A percentile compares a stretch with the other conserved stretches of the same genome.
phyloP scores from a whole-genome alignment of 805 yeast genomes.

The Saturnispora kantuleensis region DNA sequence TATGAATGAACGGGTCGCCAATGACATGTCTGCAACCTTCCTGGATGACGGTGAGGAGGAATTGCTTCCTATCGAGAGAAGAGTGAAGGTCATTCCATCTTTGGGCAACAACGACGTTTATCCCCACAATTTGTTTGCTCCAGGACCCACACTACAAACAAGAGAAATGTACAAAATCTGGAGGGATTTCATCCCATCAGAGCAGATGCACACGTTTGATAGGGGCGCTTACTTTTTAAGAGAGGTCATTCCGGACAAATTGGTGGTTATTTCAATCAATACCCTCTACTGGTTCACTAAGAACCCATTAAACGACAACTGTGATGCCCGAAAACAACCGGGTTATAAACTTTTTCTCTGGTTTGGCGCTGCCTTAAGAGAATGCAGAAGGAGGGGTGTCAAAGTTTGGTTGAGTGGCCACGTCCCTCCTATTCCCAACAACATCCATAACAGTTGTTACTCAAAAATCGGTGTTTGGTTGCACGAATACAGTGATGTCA shows the following conservation, averaged over 20 bases:
- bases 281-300: conserved; percentile 66
- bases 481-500: conserved; percentile 74
- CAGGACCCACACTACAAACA: conserved; percentile 85
- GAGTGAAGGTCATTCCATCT: conserved; percentile 49
- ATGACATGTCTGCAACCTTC: conserved; percentile 42
- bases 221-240: conserved; percentile 65
- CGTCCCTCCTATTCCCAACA: conserved; percentile 79
- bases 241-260: conserved; percentile 70
- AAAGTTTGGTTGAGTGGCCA: conserved; percentile 86
- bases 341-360: conserved; percentile 70
- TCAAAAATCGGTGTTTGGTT: conserved; percentile 73
- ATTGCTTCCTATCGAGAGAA: conserved; percentile 20
- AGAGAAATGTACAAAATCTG: conserved; percentile 67
- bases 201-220: conserved; percentile 65
- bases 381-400: conserved; percentile 61
- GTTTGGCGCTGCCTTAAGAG: conserved; percentile 67
- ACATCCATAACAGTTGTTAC: conserved; percentile 62
- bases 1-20: conserved; percentile 51
- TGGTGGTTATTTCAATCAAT: conserved; percentile 73
- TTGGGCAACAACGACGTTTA: conserved; percentile 83
- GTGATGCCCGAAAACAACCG: conserved; percentile 64
- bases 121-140: conserved; percentile 77
- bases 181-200: conserved; percentile 64
- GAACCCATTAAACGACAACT: conserved; percentile 75
- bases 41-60: conserved; percentile 33